Evolutionary conservation across 1,284 basidiomycete species (phyloP), one percentile per base, ranked within the genome.

Genomic region (Ustilago hordei): DNA sequence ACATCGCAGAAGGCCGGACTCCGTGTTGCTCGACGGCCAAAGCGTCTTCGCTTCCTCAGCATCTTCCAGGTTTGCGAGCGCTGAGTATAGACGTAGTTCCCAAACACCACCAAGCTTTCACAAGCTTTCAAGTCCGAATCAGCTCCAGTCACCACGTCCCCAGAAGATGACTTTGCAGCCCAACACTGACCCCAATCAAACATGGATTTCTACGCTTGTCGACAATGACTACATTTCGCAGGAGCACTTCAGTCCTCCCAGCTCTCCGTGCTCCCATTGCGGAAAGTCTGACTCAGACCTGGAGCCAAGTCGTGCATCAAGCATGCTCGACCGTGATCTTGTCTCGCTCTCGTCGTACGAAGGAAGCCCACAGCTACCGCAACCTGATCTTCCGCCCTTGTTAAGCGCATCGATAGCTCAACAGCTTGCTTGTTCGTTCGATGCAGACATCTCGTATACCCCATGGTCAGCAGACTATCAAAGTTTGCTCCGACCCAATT

Each of bases 281-380:
- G 41, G 31, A 31, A 32, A 41, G 15, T 23, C 32, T 15, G 58
- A 57, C 36, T 56, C 45, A 8, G 41, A 45, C 17, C 4, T 71
- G 35, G 59, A 65, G 55, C 69, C 69, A 1, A 71, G 69, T 31
- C 58, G 69, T 0, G 55, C 57, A 47, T 71, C 69, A 7, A 71
- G 69, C 28, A 56, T 70, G 39, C 68, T 70, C 15, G 68, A 64
- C 23, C 43, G 38, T 23, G 60, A 61, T 13, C 12, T 66, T 8
- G 23, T 54, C 17, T 32, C 32, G 8, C 15, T 55, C 11, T 43
- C 55, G 9, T 15, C 47, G 23, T 17, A 7, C 41, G 52, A 55
- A 19, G 55, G 35, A 13, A 39, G 38, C 8, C 28, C 59, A 17
- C 31, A 8, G 8, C 31, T 31, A 17, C 23, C 45, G 11, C n/a